Conservation (phyloP, 2,329 filamentous ascomycete species). For the Pseudogymnoascus sp. region DNA sequence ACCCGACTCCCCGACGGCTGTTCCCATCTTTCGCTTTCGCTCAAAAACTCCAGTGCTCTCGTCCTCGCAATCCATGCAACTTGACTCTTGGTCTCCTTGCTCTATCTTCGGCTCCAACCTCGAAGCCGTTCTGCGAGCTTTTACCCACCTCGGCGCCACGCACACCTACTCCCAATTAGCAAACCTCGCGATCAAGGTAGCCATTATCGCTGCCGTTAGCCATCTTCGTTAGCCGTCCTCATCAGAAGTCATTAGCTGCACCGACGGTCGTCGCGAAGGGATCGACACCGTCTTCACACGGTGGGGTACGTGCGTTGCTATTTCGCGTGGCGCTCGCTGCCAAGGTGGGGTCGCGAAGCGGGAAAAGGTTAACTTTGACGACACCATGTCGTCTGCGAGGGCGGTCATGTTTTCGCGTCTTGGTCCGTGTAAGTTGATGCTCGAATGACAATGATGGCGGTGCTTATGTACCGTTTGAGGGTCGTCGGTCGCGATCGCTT, state of each 20-base stretch:
- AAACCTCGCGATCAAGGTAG: conserved; percentile 3
- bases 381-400: background rate
- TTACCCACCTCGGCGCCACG: background rate
- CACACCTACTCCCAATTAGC: background rate
- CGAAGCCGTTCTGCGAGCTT: background rate
- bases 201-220: background rate
- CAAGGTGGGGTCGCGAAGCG: background rate
- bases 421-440: background rate
- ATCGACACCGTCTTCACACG: background rate
- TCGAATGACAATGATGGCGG: background rate
- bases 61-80: background rate
- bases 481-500: background rate
- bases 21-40: background rate
- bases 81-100: background rate
- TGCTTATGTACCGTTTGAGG: background rate
- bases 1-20: background rate
- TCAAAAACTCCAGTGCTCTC: background rate
- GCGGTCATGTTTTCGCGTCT: background rate
- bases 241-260: background rate
- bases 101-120: background rate
- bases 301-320: background rate
- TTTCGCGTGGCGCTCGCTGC: background rate
- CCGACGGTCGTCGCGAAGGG: background rate
- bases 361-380: background rate
- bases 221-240: background rate